Evolutionary conservation across 2,329 filamentous ascomycete species (phyloP), one percentile per base, ranked within the genome.

Genomic region (Conoideocrella luteorostrata): DNA sequence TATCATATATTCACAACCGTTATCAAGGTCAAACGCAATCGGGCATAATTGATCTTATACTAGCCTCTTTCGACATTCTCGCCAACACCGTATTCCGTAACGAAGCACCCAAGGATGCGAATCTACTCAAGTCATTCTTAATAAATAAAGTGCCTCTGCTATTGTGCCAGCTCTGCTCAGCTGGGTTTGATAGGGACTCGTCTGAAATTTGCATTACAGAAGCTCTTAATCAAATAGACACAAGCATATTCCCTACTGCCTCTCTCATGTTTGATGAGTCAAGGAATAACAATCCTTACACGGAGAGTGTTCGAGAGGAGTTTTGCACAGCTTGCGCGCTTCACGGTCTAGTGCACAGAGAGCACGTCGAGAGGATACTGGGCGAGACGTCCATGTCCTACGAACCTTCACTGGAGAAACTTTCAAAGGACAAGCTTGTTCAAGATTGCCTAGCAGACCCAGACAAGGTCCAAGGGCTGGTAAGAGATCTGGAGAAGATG

Each of bases 311-410:
- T 9, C 69, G 77, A 13, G 75, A 80, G 46, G 77, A 96, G 48
- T 97, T 97, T 52, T 78, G 95, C 32, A 93, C 94, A 50, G 83
- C 91, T 1, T 98, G 93, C 59, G 88, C 87, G 43, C 73, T 96
- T 30, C 90, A 97, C 61, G 81, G 82, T 1, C 70, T 98, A n/a
- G 82, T 97, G 20, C 78, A 82, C 1, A 82, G 89, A 50, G 74
- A 80, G 26, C 86, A 84, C 39, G 86, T 95, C 13, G 82, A 91
- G 57, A 77, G 78, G 4, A 75, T 98, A 9, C 68, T 96, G 2
- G 89, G 88, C 4, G 89, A 95, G 55, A 84, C 88, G 20, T 86
- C 88, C 1, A 84, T 93, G 69, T 82, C 88, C 51, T 85, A 82
- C 29, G 70, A 90, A 39, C 86, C 88, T 2, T 78, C 82, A 20